Evolutionary conservation across 306 rosid species (phyloP), one percentile per base, ranked within the genome.

Genomic region (Lathyrus aphaca): DNA sequence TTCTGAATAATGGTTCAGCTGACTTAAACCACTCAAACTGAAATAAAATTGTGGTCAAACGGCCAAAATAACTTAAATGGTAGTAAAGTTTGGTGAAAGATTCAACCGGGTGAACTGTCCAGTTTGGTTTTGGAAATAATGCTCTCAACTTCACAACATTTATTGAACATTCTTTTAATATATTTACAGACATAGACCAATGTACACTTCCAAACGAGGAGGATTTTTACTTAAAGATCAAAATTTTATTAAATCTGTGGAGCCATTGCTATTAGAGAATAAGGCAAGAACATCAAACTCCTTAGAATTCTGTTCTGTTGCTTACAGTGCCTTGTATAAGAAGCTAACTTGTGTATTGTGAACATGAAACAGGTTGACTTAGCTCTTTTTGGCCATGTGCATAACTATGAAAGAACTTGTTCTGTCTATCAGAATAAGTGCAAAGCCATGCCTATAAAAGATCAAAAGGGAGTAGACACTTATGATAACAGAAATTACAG

Each of bases 351-450:
- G 30, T 10, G 25, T 14, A 17, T 43, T 56, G 16, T 68, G 69
- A 82, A 71, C 23, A 40, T 76, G 69, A 43, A 74, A 75, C 68
- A 90, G 98, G 96, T 93, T 54, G 93, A 93, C 73, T 68, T 90
- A 77, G 96, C 19, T 35, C 82, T 93, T 6, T 85, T 88, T 18
- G 96, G 97, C 5, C 98, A 93, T 63, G 96, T 88, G 39, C 97
- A 93, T 72, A 90, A 85, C 55, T 93, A 90, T 66, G 98, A 93
- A 76, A 81, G 98, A 73, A 88, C 96, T 25, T 93, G 98, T 77
- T 64, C 90, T 0, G 40, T 93, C 14, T 85, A 77, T 63, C 68
- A 70, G 67, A 51, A 19, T 6, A 0, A 51, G 39, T 90, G 97
- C 71, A 85, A 68, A 55, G 90, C 83, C 63, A 59, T 85, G 85